A percentile compares a stretch with the other conserved stretches of the same genome.
phyloP scores from a whole-genome alignment of 805 yeast species.

The Pichia phayaonensis region DNA sequence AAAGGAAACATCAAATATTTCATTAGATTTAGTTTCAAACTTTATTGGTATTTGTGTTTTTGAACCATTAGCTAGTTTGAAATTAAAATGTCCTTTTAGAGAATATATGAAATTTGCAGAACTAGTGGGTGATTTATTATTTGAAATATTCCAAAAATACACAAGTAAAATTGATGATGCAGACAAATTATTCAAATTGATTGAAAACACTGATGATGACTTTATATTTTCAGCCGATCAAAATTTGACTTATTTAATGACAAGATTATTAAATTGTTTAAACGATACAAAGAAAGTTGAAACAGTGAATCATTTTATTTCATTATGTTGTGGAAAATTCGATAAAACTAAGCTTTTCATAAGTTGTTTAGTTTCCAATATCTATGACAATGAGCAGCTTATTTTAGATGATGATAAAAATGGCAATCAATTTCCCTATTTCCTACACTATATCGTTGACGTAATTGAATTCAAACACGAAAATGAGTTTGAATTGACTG shows the following conservation, averaged over 20 bases:
- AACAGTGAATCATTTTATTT: conserved; percentile 4
- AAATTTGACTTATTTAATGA: neutral
- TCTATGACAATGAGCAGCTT: conserved; percentile 2
- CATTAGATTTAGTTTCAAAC: neutral
- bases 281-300: neutral
- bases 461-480: neutral
- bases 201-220: conserved; percentile 9
- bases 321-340: conserved; percentile 4
- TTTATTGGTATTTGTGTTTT: neutral
- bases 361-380: conserved; percentile 3
- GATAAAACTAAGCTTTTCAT: conserved; percentile 2
- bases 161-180: conserved; percentile 2
- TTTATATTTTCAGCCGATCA: conserved; percentile 2
- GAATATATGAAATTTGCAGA: conserved; percentile 1
- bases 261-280: neutral
- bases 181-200: conserved; percentile 5
- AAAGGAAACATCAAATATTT: neutral
- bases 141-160: neutral
- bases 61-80: neutral
- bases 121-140: neutral
- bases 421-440: conserved; percentile 1
- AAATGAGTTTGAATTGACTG: neutral
- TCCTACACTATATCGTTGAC: conserved; percentile 4
- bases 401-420: neutral
- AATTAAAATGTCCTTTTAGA: neutral